Percentiles rank a stretch among this genome's conserved stretches.
These are phyloP conservation scores for Alternaria rosae DNA, from an alignment of 2,329 filamentous ascomycete genomes.

Conservation along the genomic window DNA sequence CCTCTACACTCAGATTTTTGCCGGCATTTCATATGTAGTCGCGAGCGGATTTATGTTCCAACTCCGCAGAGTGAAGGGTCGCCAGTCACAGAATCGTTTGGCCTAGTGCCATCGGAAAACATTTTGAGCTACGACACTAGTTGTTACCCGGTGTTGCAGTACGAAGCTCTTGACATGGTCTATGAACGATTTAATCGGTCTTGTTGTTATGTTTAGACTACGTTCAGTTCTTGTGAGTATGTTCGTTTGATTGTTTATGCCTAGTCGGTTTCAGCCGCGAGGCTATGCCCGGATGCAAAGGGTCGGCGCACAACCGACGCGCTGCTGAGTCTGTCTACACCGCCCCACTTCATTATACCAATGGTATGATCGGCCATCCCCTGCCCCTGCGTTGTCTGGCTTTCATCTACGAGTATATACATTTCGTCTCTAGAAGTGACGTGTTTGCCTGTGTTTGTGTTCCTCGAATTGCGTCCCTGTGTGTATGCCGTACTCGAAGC, in stretches of 20 bases:
- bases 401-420: slow-evolving; percentile 3
- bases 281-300: slow-evolving; percentile 13
- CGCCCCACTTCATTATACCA: slow-evolving; percentile 12
- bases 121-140: neutral
- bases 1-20: slow-evolving; percentile 51
- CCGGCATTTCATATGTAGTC: slow-evolving; percentile 45
- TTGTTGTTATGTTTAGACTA: neutral
- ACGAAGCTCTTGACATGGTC: neutral
- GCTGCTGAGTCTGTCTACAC: slow-evolving; percentile 11
- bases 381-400: too few species aligned
- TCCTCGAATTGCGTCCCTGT: slow-evolving; percentile 9
- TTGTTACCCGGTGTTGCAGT: neutral
- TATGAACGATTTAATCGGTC: neutral
- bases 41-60: slow-evolving; percentile 42
- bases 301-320: slow-evolving; percentile 19
- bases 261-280: slow-evolving; percentile 16
- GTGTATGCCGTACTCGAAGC: slow-evolving; percentile 6
- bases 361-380: too few species aligned
- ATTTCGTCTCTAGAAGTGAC: slow-evolving; percentile 5
- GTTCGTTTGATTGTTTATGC: slow-evolving; percentile 11
- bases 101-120: neutral
- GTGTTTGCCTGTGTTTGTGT: slow-evolving; percentile 4
- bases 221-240: neutral
- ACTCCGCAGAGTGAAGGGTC: slow-evolving; percentile 17
- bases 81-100: neutral